phyloP scores from a whole-genome alignment of 345 rosid species.

The Boechera divaricarpa region DNA sequence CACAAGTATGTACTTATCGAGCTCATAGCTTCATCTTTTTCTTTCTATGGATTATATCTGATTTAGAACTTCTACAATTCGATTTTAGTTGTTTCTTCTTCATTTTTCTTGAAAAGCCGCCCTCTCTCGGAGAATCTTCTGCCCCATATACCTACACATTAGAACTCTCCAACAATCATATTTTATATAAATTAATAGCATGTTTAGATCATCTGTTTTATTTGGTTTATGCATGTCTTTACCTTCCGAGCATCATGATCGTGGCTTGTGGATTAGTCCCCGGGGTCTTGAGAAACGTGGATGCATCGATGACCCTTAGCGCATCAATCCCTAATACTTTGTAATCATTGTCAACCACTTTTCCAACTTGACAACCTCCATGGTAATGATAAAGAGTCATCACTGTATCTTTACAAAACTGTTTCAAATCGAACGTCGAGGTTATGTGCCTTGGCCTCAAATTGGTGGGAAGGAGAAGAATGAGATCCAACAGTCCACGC shows the following conservation, averaged over 20 bases:
- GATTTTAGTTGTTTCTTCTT: conserved; percentile 6
- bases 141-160: conserved; percentile 55
- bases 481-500: conserved; percentile 49
- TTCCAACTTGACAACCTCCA: conserved; percentile 69
- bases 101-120: background rate
- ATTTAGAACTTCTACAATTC: background rate
- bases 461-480: conserved; percentile 59
- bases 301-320: conserved; percentile 63
- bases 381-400: conserved; percentile 75
- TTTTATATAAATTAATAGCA: background rate
- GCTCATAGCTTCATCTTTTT: background rate
- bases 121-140: conserved; percentile 49
- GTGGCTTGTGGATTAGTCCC: conserved; percentile 83
- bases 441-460: conserved; percentile 56
- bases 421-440: conserved; percentile 56
- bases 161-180: conserved; percentile 8
- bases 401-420: conserved; percentile 63
- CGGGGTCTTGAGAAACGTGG: conserved; percentile 58
- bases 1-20: background rate
- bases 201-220: background rate
- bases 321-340: conserved; percentile 61
- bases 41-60: background rate
- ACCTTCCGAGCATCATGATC: conserved; percentile 87
- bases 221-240: conserved; percentile 7
- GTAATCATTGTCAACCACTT: conserved; percentile 58